Evolutionary conservation across 257 asterid species (phyloP).

Genomic region (Osmanthus fragrans): DNA sequence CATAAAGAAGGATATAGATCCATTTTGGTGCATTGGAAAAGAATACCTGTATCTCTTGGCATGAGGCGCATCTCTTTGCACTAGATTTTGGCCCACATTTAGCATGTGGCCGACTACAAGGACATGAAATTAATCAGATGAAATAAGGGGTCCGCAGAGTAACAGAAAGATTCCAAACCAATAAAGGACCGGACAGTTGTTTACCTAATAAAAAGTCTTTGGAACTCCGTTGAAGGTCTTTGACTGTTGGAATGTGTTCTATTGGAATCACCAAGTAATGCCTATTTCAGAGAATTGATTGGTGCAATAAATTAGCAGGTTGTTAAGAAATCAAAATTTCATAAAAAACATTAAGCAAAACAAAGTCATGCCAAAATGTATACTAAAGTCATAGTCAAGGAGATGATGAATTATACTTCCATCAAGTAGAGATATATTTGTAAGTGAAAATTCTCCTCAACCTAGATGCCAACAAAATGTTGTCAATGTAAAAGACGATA

Average conservation of each 20-base stretch:
- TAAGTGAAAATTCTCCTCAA: neutral
- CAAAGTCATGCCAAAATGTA: neutral
- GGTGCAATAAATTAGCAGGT: conserved; percentile 1
- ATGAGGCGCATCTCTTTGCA: conserved; percentile 72
- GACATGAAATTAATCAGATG: conserved; percentile 23
- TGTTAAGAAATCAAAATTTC: neutral
- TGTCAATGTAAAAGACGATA: neutral
- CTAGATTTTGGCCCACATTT: conserved; percentile 62
- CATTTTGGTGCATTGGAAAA: neutral
- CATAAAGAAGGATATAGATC: conserved; percentile 1
- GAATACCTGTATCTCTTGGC: conserved; percentile 60
- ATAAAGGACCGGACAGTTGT: neutral
- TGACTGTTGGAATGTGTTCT: conserved; percentile 81
- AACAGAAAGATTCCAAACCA: conserved; percentile 6
- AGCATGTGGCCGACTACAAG: conserved; percentile 76
- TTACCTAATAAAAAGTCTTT: conserved; percentile 71
- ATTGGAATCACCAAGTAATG: conserved; percentile 90
- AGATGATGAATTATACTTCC: neutral
- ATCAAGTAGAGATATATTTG: neutral
- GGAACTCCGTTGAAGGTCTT: conserved; percentile 49
- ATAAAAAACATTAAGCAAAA: neutral
- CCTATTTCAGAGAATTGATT: conserved; percentile 34
- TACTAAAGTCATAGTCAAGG: neutral
- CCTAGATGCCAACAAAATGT: neutral
- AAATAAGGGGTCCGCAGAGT: neutral